These are phyloP conservation scores for Phytophthora sojae DNA, from an alignment of 352 stramenopile genomes.

Conservation along the genomic window DNA sequence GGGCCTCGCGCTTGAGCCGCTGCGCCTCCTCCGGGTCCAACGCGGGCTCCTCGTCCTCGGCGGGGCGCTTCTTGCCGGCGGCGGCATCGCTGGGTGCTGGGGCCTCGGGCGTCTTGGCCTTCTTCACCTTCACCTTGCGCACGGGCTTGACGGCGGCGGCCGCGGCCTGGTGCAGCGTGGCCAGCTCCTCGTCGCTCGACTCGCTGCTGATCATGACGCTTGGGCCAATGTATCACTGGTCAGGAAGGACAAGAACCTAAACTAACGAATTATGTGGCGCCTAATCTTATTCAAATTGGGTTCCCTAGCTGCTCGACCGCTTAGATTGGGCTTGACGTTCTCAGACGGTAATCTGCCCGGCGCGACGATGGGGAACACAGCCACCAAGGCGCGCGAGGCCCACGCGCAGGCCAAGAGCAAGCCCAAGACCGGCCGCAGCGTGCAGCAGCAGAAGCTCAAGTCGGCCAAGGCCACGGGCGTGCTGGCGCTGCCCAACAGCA, in stretches of 20 bases:
- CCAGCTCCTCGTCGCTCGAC: conserved; percentile 90
- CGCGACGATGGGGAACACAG: conserved; percentile 62
- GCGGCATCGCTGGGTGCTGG: background rate
- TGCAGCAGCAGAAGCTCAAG: conserved; percentile 85
- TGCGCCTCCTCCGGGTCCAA: conserved; percentile 33
- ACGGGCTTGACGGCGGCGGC: conserved; percentile 35
- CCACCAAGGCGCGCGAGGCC: conserved; percentile 73
- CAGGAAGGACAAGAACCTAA: background rate
- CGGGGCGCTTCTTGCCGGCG: conserved; percentile 25
- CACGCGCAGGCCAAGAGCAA: conserved; percentile 80
- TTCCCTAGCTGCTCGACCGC: no score
- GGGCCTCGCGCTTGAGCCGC: conserved; percentile 65
- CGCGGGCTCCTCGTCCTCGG: background rate
- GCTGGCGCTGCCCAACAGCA: conserved; percentile 74
- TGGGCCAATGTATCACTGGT: conserved; percentile 3
- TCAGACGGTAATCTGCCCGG: background rate
- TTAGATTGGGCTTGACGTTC: background rate
- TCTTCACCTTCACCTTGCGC: conserved; percentile 34
- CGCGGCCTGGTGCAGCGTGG: conserved; percentile 63
- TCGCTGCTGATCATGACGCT: conserved; percentile 87
- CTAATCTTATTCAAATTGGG: no score
- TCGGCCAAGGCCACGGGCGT: conserved; percentile 66
- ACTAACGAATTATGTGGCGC: no score
- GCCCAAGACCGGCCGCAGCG: conserved; percentile 77
- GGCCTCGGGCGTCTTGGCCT: conserved; percentile 23